Conservation (phyloP, 2,329 filamentous ascomycete species). For the Hymenoscyphus linearis region DNA sequence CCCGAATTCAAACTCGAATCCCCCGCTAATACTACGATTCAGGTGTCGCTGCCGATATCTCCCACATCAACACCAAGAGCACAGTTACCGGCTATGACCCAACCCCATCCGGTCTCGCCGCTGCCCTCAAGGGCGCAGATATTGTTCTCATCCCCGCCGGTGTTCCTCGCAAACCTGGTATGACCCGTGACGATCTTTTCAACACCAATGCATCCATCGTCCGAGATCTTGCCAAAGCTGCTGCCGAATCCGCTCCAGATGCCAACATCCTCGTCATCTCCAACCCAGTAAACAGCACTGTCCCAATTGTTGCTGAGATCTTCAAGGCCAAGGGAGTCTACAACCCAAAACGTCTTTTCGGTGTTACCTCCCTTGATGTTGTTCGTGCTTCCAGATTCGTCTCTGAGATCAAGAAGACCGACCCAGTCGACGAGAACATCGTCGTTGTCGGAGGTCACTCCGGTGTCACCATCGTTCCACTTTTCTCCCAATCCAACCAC, state of each 20-base stretch:
- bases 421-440: constrained; percentile 91
- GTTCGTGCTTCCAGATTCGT: constrained; percentile 98
- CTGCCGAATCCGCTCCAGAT: constrained; percentile 79
- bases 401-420: constrained; percentile 83
- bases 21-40: constrained; percentile 21
- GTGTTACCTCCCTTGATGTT: constrained; percentile 98
- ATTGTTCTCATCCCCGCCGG: constrained; percentile 97
- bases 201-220: constrained; percentile 99
- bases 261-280: constrained; percentile 97
- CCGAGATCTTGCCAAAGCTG: constrained; percentile 93
- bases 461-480: constrained; percentile 95
- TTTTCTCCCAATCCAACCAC: constrained; percentile 92
- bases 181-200: constrained; percentile 99
- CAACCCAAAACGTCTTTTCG: constrained; percentile 98
- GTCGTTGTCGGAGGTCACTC: constrained; percentile 96
- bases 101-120: constrained; percentile 67
- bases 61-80: constrained; percentile 99
- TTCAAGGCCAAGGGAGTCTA: constrained; percentile 95
- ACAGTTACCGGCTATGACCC: constrained; percentile 85
- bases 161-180: constrained; percentile 92
- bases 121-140: constrained; percentile 79
- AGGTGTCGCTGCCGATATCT: constrained; percentile 98
- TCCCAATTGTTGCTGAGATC: constrained; percentile 94
- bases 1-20: constrained; percentile 15
- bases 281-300: constrained; percentile 99